Evolutionary conservation across 257 asterid genomes (phyloP), one percentile per base, ranked within the genome.

Genomic region (Cinchona pubescens): DNA sequence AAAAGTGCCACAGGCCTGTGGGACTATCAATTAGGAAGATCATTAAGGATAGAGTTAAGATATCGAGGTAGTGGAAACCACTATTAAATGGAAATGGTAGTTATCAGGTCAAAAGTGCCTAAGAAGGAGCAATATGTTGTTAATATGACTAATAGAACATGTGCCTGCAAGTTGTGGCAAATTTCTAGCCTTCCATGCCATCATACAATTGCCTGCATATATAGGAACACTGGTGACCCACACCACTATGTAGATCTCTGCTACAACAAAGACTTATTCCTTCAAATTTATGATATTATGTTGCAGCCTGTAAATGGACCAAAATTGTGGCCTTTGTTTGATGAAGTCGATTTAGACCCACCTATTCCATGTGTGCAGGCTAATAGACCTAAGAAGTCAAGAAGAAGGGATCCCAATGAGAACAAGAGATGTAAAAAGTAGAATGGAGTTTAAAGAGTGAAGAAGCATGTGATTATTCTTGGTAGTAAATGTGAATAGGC

Each of bases 221-320:
- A 18, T 19, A 51, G 25, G 58, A 51, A 51, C 6, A 51, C 18
- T 1, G 7, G 4, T 7, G 62, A n/a, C 29, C 30, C 32, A 56
- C 2, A 21, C 1, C 4, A 19, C 0, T 56, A 2, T 56, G 29
- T 12, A 21, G 3, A 56, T 5, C 0, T 0, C 0, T 0, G 1
- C 30, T 21, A 56, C 19, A 0, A 0, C 29, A 56, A 9, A 14
- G 13, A 56, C 0, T 10, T 8, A 0, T 56, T 56, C 14, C 2
- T 56, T 2, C 2, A 56, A 1, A 1, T 56, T n/a, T 56, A 56
- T 21, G 62, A 9, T 0, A n/a, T 23, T 56, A 32, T 23, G 0
- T 3, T 56, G n/a, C 27, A 56, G 2, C 29, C 62, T 8, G n/a
- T n/a, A 0, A 56, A 56, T 56, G 62, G 62, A 0, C 5, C 5